Base-by-base conservation (phyloP, 1,284 basidiomycete genomes). In the Austroboletus novae-zelandiae region DNA sequence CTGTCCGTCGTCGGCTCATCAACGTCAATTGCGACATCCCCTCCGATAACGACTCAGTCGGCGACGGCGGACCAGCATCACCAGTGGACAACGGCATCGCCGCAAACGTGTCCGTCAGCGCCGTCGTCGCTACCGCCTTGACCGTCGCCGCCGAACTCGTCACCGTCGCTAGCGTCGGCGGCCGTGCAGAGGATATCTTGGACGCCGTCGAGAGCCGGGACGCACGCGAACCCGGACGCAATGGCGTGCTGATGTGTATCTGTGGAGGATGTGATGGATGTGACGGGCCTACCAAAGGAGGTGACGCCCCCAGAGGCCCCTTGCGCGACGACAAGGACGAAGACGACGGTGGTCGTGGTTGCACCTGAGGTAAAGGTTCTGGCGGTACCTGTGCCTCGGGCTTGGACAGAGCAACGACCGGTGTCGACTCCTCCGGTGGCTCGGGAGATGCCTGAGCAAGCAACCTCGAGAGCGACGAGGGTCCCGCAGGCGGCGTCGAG, bases 381-480 rank as follows among this genome's bases (percentile, higher is more conserved):
- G 25, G 34, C 3, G 27, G 50, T 3, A 50, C 43, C 29, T 40
- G 51, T 2, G 9, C 49, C 39, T 55, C 55, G 5, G 47, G 46
- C 35, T 57, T 55, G 27, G 67, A 58, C 17, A 64, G 59, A 20
- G 68, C 61, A 34, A 64, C 54, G 14, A 71, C 72, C 11, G 70
- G 55, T 14, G 59, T 32, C 4, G 40, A 37, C 18, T 60, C 64
- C 42, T 65, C 65, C 25, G 47, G 23, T 27, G 48, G 57, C 46
- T 82, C 80, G 10, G 70, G 61, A 7, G 75, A 71, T 14, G 87
- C 88, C 57, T 90, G 87, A 1, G 87, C 88, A 23, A 90, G 72
- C 7, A 90, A 71, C 32, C 84, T 79, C 14, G 87, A 89, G 53
- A 90, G 71, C 5, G 87, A 89, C 7, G 87, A 89, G 1, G 83